Evolutionary conservation across 495 filamentous ascomycete species (phyloP).

Genomic region (Xylaria grammica): DNA sequence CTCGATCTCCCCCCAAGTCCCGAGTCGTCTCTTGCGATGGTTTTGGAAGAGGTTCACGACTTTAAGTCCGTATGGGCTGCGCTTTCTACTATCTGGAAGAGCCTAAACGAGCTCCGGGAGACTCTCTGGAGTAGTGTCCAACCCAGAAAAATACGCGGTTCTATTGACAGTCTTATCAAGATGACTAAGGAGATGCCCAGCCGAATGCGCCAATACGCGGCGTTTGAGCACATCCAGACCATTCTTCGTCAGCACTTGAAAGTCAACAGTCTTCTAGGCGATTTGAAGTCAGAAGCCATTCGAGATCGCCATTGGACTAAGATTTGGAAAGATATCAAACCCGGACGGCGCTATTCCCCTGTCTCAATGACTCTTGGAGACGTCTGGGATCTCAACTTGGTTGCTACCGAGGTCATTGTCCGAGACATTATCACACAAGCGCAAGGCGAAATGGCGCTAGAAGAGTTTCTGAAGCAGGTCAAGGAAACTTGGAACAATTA

Average conservation of each 20-base stretch:
- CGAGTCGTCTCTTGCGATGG: conserved; percentile 75
- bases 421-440: conserved; percentile 92
- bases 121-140: conserved; percentile 91
- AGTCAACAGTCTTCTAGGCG: conserved; percentile 82
- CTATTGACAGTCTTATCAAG: conserved; percentile 89
- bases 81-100: conserved; percentile 95
- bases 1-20: conserved; percentile 82
- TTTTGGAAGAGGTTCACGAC: conserved; percentile 96
- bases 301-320: conserved; percentile 95
- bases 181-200: conserved; percentile 99
- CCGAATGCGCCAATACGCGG: conserved; percentile 98
- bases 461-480: conserved; percentile 97
- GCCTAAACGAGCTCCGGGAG: conserved; percentile 89
- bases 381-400: conserved; percentile 95
- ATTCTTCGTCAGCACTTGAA: conserved; percentile 87
- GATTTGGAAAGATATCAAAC: conserved; percentile 93
- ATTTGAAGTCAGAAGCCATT: conserved; percentile 96
- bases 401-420: conserved; percentile 82
- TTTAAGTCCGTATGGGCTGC: conserved; percentile 98
- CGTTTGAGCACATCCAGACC: conserved; percentile 95
- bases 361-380: conserved; percentile 94
- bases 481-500: conserved; percentile 97
- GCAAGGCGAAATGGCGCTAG: conserved; percentile 96
- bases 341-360: conserved; percentile 86
- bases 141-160: conserved; percentile 85